Evolutionary conservation across 257 asterid genomes (phyloP), one percentile per base, ranked within the genome.

Genomic region (Perilla frutescens): DNA sequence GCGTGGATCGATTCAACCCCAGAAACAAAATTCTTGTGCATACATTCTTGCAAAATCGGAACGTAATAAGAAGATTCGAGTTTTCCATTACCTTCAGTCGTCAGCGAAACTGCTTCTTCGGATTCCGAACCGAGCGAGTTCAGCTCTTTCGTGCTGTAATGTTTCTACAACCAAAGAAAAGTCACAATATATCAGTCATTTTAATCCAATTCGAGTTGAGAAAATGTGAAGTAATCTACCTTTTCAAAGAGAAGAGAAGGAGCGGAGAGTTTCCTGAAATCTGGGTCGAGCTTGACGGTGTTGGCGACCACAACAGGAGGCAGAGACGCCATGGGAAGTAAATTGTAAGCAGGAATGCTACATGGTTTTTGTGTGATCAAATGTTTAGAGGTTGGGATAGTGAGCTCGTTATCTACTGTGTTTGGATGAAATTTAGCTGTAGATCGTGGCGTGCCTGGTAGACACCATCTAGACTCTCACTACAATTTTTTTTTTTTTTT

Each of bases 301-400:
- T 74, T 86, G 82, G 79, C 85, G 70, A 83, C 82, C 57, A 74
- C 81, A 68, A 83, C 82, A 15, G 93, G 85, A 41, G 95, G 95
- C 80, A 93, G 80, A 62, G 97, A 87, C n/a, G 98, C 97, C 98
- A 93, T 93, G 76, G 66, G 74, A 78, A 54, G 26, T 59, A 56
- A 68, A 58, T 4, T 29, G 64, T 7, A 34, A 3, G 44, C 48
- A 44, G 47, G 76, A 70, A 69, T 44, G 37, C 72, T 73, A 67
- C 71, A 69, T 63, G 57, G 2, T 57, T 11, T 8, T 41, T 7
- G 40, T 20, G 70, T 56, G 78, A 74, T 72, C 76, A 54, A 45
- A 53, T 57, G 43, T 31, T 37, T 47, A 5, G 1, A 4, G 36
- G 8, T 39, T 14, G 15, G 39, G 48, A 12, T 54, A n/a, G 1